Evolutionary conservation across 805 yeast species (phyloP).

Genomic region (Ogataea methylovora): DNA sequence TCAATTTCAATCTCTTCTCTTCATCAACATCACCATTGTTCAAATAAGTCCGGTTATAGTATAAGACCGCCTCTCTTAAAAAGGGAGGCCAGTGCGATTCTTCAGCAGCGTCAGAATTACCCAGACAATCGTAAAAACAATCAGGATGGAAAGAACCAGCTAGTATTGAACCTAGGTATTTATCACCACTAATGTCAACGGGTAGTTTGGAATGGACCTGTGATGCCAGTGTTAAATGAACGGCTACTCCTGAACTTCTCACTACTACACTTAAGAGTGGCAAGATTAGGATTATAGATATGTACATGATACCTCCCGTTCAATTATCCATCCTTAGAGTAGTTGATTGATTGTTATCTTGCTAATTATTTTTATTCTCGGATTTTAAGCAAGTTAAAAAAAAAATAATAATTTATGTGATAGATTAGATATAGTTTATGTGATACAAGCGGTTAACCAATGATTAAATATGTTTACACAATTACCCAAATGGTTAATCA

Average conservation of each 20-base stretch:
- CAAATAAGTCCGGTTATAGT: constrained; percentile 25
- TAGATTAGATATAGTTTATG: too few relatives aligned
- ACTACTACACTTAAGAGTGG: too few relatives aligned
- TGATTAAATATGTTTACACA: constrained; percentile 1
- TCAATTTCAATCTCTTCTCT: constrained; percentile 19
- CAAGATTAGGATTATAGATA: not conserved
- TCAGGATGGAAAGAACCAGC: constrained; percentile 69
- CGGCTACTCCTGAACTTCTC: constrained; percentile 23
- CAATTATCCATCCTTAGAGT: too few relatives aligned
- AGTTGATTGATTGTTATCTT: too few relatives aligned
- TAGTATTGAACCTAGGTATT: constrained; percentile 26
- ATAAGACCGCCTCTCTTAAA: constrained; percentile 35
- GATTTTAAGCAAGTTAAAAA: too few relatives aligned
- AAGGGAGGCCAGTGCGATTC: constrained; percentile 69
- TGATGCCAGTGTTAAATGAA: constrained; percentile 30
- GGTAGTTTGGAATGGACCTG: constrained; percentile 27
- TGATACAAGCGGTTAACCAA: not conserved
- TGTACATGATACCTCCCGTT: too few relatives aligned
- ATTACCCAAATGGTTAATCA: constrained; percentile 9
- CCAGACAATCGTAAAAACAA: constrained; percentile 55
- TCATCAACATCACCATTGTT: constrained; percentile 14
- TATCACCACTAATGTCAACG: constrained; percentile 16
- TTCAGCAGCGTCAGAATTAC: constrained; percentile 46
- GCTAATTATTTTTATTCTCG: too few relatives aligned
- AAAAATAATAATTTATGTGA: too few relatives aligned